These are phyloP conservation scores for Vitis amurensis DNA, from an alignment of 164 flowering plant genomes.

Conservation along the genomic window DNA sequence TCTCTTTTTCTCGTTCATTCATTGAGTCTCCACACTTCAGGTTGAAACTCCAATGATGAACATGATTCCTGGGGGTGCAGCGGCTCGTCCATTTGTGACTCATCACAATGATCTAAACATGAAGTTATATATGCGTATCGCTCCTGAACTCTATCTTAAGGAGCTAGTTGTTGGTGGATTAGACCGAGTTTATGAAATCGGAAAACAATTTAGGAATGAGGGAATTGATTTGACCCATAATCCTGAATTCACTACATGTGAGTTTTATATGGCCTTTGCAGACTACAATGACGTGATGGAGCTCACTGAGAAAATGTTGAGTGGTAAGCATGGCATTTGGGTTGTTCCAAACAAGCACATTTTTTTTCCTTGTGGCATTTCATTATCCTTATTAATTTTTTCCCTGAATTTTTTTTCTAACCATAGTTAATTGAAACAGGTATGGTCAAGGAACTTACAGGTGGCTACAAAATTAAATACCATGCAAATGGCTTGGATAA, in stretches of 20 bases:
- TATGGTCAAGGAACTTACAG: conserved; percentile 87
- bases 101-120: conserved; percentile 88
- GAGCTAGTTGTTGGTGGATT: conserved; percentile 91
- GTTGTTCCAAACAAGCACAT: background rate
- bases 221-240: conserved; percentile 96
- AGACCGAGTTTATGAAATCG: conserved; percentile 92
- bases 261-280: conserved; percentile 95
- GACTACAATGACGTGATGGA: conserved; percentile 95
- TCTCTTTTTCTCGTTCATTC: background rate
- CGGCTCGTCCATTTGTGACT: conserved; percentile 94
- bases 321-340: conserved; percentile 50
- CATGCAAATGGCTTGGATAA: conserved; percentile 81
- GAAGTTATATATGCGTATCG: conserved; percentile 85
- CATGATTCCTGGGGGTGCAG: conserved; percentile 98
- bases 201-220: conserved; percentile 94
- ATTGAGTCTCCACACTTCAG: conserved; percentile 28
- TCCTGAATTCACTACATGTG: conserved; percentile 96
- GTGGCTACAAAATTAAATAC: conserved; percentile 79
- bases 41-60: conserved; percentile 99
- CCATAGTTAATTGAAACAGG: conserved; percentile 42
- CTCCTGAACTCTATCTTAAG: conserved; percentile 95
- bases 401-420: background rate
- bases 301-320: conserved; percentile 79
- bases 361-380: background rate
- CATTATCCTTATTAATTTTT: background rate